Conservation (phyloP, 2,329 filamentous ascomycete genomes). For the Neofusicoccum kwambonambiense region DNA sequence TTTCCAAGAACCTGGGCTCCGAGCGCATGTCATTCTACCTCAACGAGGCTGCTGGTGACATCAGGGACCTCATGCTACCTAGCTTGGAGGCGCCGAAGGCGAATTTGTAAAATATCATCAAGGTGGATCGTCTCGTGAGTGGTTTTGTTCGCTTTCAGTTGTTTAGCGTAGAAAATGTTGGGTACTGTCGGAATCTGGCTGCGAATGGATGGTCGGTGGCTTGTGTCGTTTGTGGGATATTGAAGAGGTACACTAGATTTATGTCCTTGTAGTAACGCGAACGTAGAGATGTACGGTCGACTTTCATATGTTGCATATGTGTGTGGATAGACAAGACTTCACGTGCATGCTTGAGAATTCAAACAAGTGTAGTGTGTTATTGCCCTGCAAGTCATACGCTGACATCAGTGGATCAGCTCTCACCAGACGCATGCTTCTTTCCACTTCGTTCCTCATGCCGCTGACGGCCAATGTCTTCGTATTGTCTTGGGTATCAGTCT, state of each 20-base stretch:
- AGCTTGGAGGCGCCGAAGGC: conserved; percentile 79
- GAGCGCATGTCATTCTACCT: conserved; percentile 95
- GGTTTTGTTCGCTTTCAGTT: neutral
- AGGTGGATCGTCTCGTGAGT: neutral
- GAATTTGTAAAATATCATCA: conserved; percentile 67
- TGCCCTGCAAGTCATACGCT: neutral
- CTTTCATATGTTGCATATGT: neutral
- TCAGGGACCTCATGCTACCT: conserved; percentile 80
- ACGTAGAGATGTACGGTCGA: neutral
- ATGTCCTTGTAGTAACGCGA: too few relatives aligned
- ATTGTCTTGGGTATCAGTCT: too few relatives aligned
- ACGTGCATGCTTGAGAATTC: neutral
- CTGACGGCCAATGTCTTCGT: too few relatives aligned
- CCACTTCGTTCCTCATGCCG: too few relatives aligned
- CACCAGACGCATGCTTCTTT: too few relatives aligned
- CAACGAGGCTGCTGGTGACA: conserved; percentile 87
- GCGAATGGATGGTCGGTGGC: too few relatives aligned
- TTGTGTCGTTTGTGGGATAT: too few relatives aligned
- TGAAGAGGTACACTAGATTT: too few relatives aligned
- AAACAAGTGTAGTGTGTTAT: neutral
- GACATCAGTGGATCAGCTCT: too few relatives aligned
- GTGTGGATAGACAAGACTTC: neutral
- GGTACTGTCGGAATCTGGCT: too few relatives aligned
- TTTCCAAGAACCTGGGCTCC: conserved; percentile 84
- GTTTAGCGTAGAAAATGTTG: too few relatives aligned